Base-by-base conservation (phyloP, 768 basidiomycete species). In the Calvatia gigantea region DNA sequence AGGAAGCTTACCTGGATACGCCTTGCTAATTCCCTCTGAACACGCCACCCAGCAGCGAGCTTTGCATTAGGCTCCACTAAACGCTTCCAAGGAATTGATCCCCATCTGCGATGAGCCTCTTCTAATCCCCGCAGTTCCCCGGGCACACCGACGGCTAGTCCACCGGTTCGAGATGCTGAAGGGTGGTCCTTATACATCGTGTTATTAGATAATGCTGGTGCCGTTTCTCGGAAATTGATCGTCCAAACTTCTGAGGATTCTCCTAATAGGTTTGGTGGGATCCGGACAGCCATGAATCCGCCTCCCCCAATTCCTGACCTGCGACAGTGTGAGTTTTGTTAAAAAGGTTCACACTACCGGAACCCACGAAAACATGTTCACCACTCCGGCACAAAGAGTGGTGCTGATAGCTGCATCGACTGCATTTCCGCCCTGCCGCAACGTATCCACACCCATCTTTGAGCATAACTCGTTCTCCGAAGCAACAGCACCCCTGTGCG, bases 191-290 rank as follows among this genome's bases (percentile, higher is more conserved):
- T 63, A 70, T 83, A 98, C 94, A 98, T 98, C 4, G 84, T 84
- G 35, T 75, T 68, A 64, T 87, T 89, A 4, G 93, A 76, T 31
- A 82, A 69, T 0, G 78, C 80, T 0, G 96, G 93, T 1, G 89
- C 92, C 0, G 83, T 86, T 70, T 98, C 96, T 39, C 96, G 83
- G 67, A 92, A 98, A 72, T 98, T 91, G 47, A 98, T 78, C 11
- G 79, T 81, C 67, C 77, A 87, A 35, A 86, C 85, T 62, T 86
- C 75, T 31, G 88, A 89, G 12, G 66, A 59, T 5, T 62, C 69
- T 28, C 71, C 71, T 1, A 73, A 60, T 29, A 65, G 61, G 1
- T 63, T 60, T 17, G 87, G 80, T 14, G 92, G 88, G 14, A 93
- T 72, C 19, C 93, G 85, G 29, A 95, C 79, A 25, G 84, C 86